phyloP scores from a whole-genome alignment of 2,329 filamentous ascomycete species.

The Microcera coccophila region DNA sequence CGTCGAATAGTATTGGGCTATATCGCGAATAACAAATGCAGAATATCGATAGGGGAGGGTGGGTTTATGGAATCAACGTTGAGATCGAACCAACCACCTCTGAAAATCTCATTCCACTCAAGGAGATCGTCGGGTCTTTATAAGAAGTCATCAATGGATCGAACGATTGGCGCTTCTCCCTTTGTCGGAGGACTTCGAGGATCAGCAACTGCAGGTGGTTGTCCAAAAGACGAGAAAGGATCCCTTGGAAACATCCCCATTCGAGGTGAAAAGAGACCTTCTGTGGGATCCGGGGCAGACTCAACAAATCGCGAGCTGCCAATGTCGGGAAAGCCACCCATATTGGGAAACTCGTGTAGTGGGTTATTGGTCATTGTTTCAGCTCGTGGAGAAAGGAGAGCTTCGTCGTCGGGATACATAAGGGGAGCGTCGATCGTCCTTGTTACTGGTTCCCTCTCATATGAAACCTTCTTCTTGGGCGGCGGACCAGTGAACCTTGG shows the following conservation, averaged over 20 bases:
- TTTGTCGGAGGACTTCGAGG: slow-evolving; percentile 71
- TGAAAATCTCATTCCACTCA: no score
- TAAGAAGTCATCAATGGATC: slow-evolving; percentile 74
- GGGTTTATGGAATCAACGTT: no score
- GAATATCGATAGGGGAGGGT: slow-evolving; percentile 6
- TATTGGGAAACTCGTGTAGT: slow-evolving; percentile 46
- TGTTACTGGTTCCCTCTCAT: neutral
- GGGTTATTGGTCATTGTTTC: slow-evolving; percentile 70
- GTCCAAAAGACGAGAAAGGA: slow-evolving; percentile 49
- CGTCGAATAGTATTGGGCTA: slow-evolving; percentile 14
- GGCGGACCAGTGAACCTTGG: slow-evolving; percentile 16
- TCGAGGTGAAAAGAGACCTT: slow-evolving; percentile 52
- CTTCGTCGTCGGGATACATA: slow-evolving; percentile 32
- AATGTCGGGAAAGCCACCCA: slow-evolving; percentile 35
- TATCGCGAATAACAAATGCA: slow-evolving; percentile 7
- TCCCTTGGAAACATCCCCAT: slow-evolving; percentile 52
- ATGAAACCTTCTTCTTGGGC: neutral
- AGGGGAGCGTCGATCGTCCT: neutral
- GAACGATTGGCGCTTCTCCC: slow-evolving; percentile 69
- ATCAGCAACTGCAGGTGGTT: slow-evolving; percentile 53
- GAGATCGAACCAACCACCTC: no score
- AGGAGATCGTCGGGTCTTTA: slow-evolving; percentile 38
- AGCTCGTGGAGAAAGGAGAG: slow-evolving; percentile 66
- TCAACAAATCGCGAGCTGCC: slow-evolving; percentile 52
- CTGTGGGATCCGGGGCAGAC: slow-evolving; percentile 48